Evolutionary conservation across 1,284 basidiomycete genomes (phyloP).

Genomic region (Amylostereum areolatum): DNA sequence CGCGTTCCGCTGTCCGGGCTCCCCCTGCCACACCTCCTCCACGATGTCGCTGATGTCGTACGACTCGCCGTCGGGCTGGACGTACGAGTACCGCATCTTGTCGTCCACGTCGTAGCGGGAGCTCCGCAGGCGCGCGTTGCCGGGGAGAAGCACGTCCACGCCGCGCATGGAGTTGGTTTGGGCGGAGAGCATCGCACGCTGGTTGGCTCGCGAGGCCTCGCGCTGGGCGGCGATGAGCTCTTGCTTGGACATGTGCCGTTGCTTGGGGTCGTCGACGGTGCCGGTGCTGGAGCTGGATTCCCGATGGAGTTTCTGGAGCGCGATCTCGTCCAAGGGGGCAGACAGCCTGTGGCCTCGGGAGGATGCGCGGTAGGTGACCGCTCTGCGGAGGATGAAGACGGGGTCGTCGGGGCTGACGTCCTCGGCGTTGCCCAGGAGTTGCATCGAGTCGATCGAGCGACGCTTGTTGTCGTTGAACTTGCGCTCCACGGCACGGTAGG

Average conservation of each 20-base stretch:
- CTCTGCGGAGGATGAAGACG: slow-evolving; percentile 80
- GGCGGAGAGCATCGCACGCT: slow-evolving; percentile 80
- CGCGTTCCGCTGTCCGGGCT: slow-evolving; percentile 26
- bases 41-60: slow-evolving; percentile 91
- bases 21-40: slow-evolving; percentile 74
- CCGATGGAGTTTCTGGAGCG: slow-evolving; percentile 61
- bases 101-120: slow-evolving; percentile 66
- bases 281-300: slow-evolving; percentile 48
- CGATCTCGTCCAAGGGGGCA: slow-evolving; percentile 72
- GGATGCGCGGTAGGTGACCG: slow-evolving; percentile 63
- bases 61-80: slow-evolving; percentile 80
- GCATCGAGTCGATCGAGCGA: slow-evolving; percentile 81
- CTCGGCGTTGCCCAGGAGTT: slow-evolving; percentile 62
- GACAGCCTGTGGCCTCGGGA: slow-evolving; percentile 61
- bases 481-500: slow-evolving; percentile 58
- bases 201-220: slow-evolving; percentile 77
- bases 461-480: slow-evolving; percentile 65
- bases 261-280: slow-evolving; percentile 31
- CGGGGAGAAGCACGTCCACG: slow-evolving; percentile 80
- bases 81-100: slow-evolving; percentile 85
- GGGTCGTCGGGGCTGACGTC: slow-evolving; percentile 84
- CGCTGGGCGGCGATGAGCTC: slow-evolving; percentile 93
- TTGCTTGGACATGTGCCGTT: slow-evolving; percentile 59
- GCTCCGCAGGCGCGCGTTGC: slow-evolving; percentile 82
- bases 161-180: slow-evolving; percentile 82